These are phyloP conservation scores for Colletotrichum musicola DNA, from an alignment of 2,329 filamentous ascomycete species.

Conservation along the genomic window DNA sequence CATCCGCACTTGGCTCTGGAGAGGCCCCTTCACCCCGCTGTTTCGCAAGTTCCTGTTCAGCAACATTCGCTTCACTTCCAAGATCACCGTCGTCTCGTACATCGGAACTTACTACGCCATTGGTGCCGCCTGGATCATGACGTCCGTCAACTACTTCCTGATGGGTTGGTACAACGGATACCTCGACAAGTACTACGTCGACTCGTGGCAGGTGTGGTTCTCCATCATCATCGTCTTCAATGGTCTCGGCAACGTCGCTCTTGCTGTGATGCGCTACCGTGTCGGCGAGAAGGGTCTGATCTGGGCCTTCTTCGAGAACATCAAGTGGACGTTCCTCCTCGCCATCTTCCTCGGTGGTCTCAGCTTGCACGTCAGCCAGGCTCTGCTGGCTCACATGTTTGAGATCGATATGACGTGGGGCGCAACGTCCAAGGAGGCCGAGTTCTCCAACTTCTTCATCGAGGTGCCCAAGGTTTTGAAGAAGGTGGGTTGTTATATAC, in stretches of 20 bases:
- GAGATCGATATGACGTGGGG: conserved; percentile 90
- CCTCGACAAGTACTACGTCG: conserved; percentile 84
- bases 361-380: conserved; percentile 84
- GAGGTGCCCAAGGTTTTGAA: conserved; percentile 84
- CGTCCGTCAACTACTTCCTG: conserved; percentile 79
- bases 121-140: conserved; percentile 80
- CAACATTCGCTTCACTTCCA: conserved; percentile 80
- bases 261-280: conserved; percentile 80
- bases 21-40: conserved; percentile 82
- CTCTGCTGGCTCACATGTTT: conserved; percentile 85
- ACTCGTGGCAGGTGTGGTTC: conserved; percentile 85
- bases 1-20: conserved; percentile 77
- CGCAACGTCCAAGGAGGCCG: conserved; percentile 84
- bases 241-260: conserved; percentile 77
- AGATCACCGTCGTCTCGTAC: conserved; percentile 81
- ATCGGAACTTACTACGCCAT: conserved; percentile 87
- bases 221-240: conserved; percentile 84
- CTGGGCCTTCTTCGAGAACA: conserved; percentile 70
- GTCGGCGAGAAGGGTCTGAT: conserved; percentile 73
- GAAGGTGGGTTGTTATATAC: conserved; percentile 69
- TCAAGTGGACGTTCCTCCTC: conserved; percentile 81
- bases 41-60: conserved; percentile 81
- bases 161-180: conserved; percentile 83
- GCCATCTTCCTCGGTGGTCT: conserved; percentile 87
- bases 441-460: conserved; percentile 86